phyloP scores from a whole-genome alignment of 1,139 yeast species.

The Sugiyamaella novakii region DNA sequence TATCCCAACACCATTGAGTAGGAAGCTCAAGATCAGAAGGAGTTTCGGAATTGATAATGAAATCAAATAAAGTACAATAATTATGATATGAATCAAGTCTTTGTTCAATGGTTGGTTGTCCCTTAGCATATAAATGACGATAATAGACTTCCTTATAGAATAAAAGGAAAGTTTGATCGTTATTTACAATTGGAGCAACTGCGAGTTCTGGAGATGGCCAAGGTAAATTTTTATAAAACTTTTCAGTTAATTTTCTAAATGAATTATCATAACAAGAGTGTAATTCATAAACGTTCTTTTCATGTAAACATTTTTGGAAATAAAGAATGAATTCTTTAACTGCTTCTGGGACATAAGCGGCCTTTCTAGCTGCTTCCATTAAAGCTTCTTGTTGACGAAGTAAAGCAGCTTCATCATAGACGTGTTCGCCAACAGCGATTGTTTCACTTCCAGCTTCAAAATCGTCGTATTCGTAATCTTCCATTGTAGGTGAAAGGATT shows the following conservation, averaged over 20 bases:
- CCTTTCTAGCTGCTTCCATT: conserved; percentile 34
- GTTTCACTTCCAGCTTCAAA: conserved; percentile 29
- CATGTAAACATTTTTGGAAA: conserved; percentile 48
- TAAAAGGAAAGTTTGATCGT: conserved; percentile 49
- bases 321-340: conserved; percentile 48
- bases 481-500: too few species aligned
- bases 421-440: conserved; percentile 39
- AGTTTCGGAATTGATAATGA: conserved; percentile 47
- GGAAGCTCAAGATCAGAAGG: conserved; percentile 52
- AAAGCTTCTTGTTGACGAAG: conserved; percentile 41
- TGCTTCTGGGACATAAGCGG: conserved; percentile 46
- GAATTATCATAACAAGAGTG: conserved; percentile 50
- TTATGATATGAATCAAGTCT: conserved; percentile 52
- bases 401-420: conserved; percentile 41
- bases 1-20: conserved; percentile 54
- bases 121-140: conserved; percentile 49
- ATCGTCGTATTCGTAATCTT: conserved; percentile 35
- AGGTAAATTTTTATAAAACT: conserved; percentile 45
- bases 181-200: conserved; percentile 48
- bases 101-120: conserved; percentile 49
- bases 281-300: conserved; percentile 48
- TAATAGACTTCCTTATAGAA: conserved; percentile 53
- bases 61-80: conserved; percentile 52
- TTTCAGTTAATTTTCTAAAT: conserved; percentile 51
- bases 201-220: conserved; percentile 52